A percentile compares a stretch with the other conserved stretches of the same genome.
Evolutionary conservation across 192 early-diverging fungal genomes (phyloP).

Genomic region (Coemansia sp.): DNA sequence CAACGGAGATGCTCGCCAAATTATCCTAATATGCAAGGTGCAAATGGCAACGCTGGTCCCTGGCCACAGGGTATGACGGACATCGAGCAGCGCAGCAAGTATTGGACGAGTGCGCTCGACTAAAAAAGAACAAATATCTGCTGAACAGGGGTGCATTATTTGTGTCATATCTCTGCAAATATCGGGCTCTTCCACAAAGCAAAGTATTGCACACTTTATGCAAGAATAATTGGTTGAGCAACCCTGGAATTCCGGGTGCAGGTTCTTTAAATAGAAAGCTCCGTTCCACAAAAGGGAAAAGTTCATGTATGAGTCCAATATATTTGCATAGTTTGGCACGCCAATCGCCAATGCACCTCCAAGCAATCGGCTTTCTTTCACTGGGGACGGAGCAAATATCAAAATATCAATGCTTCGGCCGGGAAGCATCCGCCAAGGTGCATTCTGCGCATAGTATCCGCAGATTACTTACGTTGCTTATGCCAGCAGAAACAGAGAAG

Average conservation of each 20-base stretch:
- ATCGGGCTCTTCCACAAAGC: neutral
- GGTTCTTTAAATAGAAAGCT: neutral
- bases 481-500: neutral
- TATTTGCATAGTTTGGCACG: neutral
- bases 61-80: neutral
- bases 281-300: slow-evolving; percentile 1
- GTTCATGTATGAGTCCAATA: slow-evolving; percentile 8
- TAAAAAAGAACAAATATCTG: neutral
- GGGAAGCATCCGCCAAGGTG: neutral
- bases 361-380: neutral
- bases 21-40: neutral
- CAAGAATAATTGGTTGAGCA: neutral
- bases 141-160: neutral
- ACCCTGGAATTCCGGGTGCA: neutral
- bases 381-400: neutral
- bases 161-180: neutral
- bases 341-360: neutral
- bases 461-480: neutral
- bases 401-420: neutral
- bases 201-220: neutral
- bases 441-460: neutral
- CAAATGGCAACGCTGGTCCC: neutral
- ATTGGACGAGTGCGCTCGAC: neutral
- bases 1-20: neutral
- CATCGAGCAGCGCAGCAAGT: neutral